These are phyloP conservation scores for Tothia fuscella DNA, from an alignment of 2,329 filamentous ascomycete species.

Conservation along the genomic window DNA sequence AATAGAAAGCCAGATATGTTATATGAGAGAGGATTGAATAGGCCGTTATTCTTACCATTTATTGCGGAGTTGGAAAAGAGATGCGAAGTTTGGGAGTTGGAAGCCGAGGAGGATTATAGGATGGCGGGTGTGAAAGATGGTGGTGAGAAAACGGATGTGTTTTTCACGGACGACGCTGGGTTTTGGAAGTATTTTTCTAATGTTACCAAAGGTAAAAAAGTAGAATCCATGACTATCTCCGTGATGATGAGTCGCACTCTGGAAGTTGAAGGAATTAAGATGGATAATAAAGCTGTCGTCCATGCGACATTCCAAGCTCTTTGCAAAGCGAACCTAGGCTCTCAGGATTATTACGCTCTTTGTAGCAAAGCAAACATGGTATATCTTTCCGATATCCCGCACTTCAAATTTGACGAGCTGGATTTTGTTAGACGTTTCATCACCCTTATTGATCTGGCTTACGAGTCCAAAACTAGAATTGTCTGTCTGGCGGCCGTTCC, in stretches of 20 bases:
- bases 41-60: constrained; percentile 86
- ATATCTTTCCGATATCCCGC: constrained; percentile 78
- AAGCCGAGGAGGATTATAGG: constrained; percentile 6
- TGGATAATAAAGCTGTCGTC: constrained; percentile 66
- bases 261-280: constrained; percentile 8
- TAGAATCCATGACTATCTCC: constrained; percentile 12
- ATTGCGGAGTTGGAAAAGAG: constrained; percentile 36
- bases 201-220: constrained; percentile 4
- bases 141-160: neutral
- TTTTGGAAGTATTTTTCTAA: neutral
- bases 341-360: constrained; percentile 89
- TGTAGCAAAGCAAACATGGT: constrained; percentile 85
- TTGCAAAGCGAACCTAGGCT: constrained; percentile 36
- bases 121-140: constrained; percentile 9
- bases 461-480: constrained; percentile 43
- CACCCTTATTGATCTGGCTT: constrained; percentile 93
- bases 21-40: constrained; percentile 96
- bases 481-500: constrained; percentile 14
- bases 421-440: constrained; percentile 90
- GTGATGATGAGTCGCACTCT: constrained; percentile 16
- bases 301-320: constrained; percentile 46
- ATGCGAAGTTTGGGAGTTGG: constrained; percentile 7
- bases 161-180: neutral
- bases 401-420: constrained; percentile 75
- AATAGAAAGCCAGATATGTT: constrained; percentile 94